Base-by-base conservation (phyloP, 2,329 filamentous ascomycete species). In the Cladophialophora carrionii region DNA sequence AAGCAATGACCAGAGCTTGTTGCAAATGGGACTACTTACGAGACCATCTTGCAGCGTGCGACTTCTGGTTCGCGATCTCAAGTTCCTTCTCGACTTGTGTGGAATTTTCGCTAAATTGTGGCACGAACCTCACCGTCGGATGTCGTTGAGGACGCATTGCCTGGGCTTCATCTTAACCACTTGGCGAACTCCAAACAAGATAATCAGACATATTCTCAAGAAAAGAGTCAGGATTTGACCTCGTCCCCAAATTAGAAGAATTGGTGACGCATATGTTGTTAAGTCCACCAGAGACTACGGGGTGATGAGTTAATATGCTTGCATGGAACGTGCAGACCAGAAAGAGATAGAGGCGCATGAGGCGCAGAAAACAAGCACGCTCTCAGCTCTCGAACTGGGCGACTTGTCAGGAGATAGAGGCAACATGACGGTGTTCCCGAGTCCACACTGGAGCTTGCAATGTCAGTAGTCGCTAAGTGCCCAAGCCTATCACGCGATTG, bases 61-160 rank as follows among this genome's bases (percentile, higher is more conserved):
- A 22, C 46, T 58, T 58, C n/a, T 58, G 43, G n/a, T 58, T 49
- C 22, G 56, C 56, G 20, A 51, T 51, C 29, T 58, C 56, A 32
- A 58, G 43, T 51, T 58, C 43, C 17, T 37, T 58, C 43, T 58
- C 56, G 7, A 58, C 41, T 24, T 58, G 56, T 3, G 56, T 51
- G 0, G 56, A 41, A 14, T 49, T 51, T 9, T 41, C 24, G 22
- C 48, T 29, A 14, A 58, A 29, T 14, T 43, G 37, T 6, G 56
- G 43, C 43, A 58, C 56, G 20, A 58, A 58, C 46, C 56, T 48
- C 56, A 58, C 43, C 7, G 41, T 48, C 6, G 22, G 4, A 51
- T 31, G 32, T 58, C 26, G 2, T n/a, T 26, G 24, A 51, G 56
- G 3, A 34, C 2, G 24, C 56, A 58, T 58, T 58, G n/a, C 31